A percentile compares a stretch with the other conserved stretches of the same genome.
Evolutionary conservation across 1,284 basidiomycete species (phyloP).

Genomic region (Meira miltonrushii): DNA sequence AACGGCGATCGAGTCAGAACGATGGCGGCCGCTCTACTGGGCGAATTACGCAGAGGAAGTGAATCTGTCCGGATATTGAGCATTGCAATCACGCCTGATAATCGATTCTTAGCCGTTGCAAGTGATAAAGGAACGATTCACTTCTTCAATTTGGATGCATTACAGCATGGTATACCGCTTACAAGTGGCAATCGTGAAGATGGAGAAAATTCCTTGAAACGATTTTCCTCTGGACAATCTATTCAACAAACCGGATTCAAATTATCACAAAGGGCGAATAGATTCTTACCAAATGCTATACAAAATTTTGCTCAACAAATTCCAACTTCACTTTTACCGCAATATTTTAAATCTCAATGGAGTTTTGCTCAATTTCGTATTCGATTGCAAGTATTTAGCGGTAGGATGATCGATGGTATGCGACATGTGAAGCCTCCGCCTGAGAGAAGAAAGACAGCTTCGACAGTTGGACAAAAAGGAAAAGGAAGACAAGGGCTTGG

Average conservation of each 20-base stretch:
- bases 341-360: slow-evolving; percentile 43
- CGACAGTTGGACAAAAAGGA: not conserved
- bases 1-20: slow-evolving; percentile 11
- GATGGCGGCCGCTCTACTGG: slow-evolving; percentile 21
- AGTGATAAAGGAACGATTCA: slow-evolving; percentile 47
- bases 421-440: too few species aligned
- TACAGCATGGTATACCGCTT: not conserved
- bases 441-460: too few species aligned
- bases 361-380: slow-evolving; percentile 39
- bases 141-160: slow-evolving; percentile 26
- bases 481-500: not conserved
- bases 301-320: slow-evolving; percentile 26
- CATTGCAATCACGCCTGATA: slow-evolving; percentile 36
- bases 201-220: too few species aligned
- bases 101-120: slow-evolving; percentile 27
- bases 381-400: slow-evolving; percentile 18
- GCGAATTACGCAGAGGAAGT: slow-evolving; percentile 37
- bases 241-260: not conserved
- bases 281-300: slow-evolving; percentile 28
- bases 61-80: slow-evolving; percentile 38
- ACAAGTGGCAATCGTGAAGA: too few species aligned
- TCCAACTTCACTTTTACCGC: slow-evolving; percentile 32
- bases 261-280: slow-evolving; percentile 11
- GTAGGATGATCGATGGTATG: not conserved
- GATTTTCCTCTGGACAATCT: not conserved